Evolutionary conservation across 179 eudicot genomes (phyloP), one percentile per base, ranked within the genome.

Genomic region (Pouteria campechiana): DNA sequence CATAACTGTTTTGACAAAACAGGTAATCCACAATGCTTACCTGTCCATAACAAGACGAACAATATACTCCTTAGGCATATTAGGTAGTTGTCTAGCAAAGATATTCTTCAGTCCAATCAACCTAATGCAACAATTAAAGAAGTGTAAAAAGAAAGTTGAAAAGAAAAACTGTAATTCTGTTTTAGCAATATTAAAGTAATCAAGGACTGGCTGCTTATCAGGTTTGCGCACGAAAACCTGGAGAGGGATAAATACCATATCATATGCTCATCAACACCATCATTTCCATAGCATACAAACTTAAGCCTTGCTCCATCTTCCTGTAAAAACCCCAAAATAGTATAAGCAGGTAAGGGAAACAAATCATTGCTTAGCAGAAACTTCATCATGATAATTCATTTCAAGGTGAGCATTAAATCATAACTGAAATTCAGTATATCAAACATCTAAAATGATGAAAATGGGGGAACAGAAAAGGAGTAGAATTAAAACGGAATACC

Each of bases 41-140:
- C 98, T 82, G 77, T 90, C 96, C 96, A 90, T 82, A 36, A 90
- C 72, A 43, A 90, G 92, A 42, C 98, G 96, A 44, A 90, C 98
- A 52, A 90, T 90, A 65, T 90, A 90, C 63, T 90, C 98, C 68
- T 76, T 90, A 14, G 98, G 98, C 98, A 90, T 90, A 64, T 90
- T 90, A 21, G 98, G 98, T 44, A 90, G 76, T 65, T 90, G 96
- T 52, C 81, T 74, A 21, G 78, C 89, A 86, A 90, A 90, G 52
- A 90, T 90, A 69, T 90, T 90, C 73, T 90, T 90, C 70, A 90
- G 55, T 55, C 96, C 98, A 44, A 90, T 79, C 50, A 90, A 53
- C 98, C 96, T 86, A 74, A 14, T 44, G 49, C 69, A 48, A 39
- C 41, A n/a, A n/a, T n/a, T n/a, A n/a, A n/a, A n/a, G n/a, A n/a